These are phyloP conservation scores for Neobulgaria alba DNA, from an alignment of 2,329 filamentous ascomycete genomes.

Conservation along the genomic window DNA sequence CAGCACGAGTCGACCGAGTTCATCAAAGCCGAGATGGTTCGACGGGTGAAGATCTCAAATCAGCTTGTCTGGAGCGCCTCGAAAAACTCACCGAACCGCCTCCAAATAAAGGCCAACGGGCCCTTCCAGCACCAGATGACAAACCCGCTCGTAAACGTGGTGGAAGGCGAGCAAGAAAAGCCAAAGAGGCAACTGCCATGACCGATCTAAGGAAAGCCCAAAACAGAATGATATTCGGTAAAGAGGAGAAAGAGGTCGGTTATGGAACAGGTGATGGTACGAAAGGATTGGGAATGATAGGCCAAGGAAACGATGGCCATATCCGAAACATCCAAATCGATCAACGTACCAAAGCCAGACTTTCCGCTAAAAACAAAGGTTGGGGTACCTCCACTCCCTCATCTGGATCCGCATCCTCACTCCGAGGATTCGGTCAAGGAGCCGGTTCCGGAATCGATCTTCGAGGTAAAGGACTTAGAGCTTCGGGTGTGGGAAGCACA, in stretches of 20 bases:
- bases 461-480: constrained; percentile 63
- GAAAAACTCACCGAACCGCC: constrained; percentile 91
- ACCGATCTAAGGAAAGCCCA: constrained; percentile 93
- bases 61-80: constrained; percentile 74
- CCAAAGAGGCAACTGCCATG: constrained; percentile 95
- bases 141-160: constrained; percentile 91
- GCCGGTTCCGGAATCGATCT: constrained; percentile 57
- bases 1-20: constrained; percentile 80
- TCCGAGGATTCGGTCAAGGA: constrained; percentile 66
- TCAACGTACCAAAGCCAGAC: constrained; percentile 83
- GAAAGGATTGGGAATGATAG: constrained; percentile 90
- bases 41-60: constrained; percentile 71
- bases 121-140: constrained; percentile 87
- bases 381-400: constrained; percentile 69
- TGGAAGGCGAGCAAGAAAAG: constrained; percentile 80
- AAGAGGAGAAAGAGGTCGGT: constrained; percentile 88
- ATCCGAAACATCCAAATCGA: constrained; percentile 86
- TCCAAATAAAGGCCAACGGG: constrained; percentile 78
- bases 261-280: constrained; percentile 83
- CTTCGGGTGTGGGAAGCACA: constrained; percentile 71
- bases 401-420: constrained; percentile 65
- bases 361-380: constrained; percentile 90
- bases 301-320: constrained; percentile 76
- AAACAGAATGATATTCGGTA: constrained; percentile 91
- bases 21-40: constrained; percentile 76